Conservation (phyloP, 192 early-diverging fungal genomes). For the Coemansia sp. region DNA sequence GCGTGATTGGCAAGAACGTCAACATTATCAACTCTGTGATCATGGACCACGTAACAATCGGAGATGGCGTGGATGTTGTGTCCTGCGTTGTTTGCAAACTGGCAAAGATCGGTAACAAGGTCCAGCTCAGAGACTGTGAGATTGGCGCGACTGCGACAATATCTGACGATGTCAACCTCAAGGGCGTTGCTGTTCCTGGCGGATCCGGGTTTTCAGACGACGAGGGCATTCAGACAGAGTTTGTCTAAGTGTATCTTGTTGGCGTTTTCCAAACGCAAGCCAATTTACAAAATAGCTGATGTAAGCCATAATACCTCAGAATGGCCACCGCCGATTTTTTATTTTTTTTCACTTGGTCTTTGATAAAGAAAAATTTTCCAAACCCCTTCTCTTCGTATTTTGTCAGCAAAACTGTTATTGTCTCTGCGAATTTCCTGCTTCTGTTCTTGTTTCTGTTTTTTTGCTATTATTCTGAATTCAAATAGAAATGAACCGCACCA, state of each 20-base stretch:
- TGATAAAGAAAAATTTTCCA: conserved; percentile 2
- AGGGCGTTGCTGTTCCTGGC: conserved; percentile 24
- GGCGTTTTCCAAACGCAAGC: neutral
- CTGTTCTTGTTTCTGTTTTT: neutral
- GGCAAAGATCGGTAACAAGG: conserved; percentile 73
- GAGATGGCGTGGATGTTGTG: conserved; percentile 90
- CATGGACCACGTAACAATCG: conserved; percentile 93
- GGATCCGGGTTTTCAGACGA: conserved; percentile 25
- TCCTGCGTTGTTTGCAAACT: conserved; percentile 83
- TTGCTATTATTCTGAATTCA: neutral
- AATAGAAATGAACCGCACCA: conserved; percentile 32
- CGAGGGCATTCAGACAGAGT: conserved; percentile 23
- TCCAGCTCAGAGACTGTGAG: conserved; percentile 86
- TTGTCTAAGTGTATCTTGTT: conserved; percentile 3
- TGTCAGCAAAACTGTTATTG: neutral
- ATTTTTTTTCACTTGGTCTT: neutral
- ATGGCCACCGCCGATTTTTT: neutral
- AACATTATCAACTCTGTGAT: conserved; percentile 95
- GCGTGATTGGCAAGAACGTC: conserved; percentile 93
- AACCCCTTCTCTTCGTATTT: neutral
- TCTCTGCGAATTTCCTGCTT: neutral
- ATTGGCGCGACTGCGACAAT: conserved; percentile 31
- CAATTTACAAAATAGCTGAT: no score
- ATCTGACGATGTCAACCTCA: conserved; percentile 18
- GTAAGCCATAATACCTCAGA: neutral